Evolutionary conservation across 2,329 filamentous ascomycete genomes (phyloP).

Genomic region (Talaromyces sp.): DNA sequence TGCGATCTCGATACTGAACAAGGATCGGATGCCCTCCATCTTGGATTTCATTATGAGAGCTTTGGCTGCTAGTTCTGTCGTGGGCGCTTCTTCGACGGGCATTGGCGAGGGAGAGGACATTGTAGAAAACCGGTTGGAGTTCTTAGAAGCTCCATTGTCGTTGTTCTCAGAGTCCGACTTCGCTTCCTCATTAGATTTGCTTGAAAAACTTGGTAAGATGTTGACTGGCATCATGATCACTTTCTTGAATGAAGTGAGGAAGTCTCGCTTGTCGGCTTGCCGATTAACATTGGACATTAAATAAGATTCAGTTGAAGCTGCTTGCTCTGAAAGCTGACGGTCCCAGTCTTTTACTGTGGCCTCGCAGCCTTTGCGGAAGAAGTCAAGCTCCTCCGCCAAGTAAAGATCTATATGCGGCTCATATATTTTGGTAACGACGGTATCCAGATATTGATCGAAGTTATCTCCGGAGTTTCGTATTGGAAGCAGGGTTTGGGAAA

Average conservation of each 20-base stretch:
- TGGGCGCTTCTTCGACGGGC: slow-evolving; percentile 69
- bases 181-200: slow-evolving; percentile 54
- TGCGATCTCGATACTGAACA: slow-evolving; percentile 96
- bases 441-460: slow-evolving; percentile 66
- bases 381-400: slow-evolving; percentile 84
- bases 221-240: slow-evolving; percentile 99
- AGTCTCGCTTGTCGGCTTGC: slow-evolving; percentile 94
- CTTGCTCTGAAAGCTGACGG: slow-evolving; percentile 86
- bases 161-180: slow-evolving; percentile 29
- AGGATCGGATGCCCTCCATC: slow-evolving; percentile 87
- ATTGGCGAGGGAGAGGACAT: slow-evolving; percentile 37
- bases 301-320: slow-evolving; percentile 86
- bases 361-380: slow-evolving; percentile 77
- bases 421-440: slow-evolving; percentile 72
- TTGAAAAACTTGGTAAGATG: slow-evolving; percentile 72
- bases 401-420: slow-evolving; percentile 95
- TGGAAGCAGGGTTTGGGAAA: slow-evolving; percentile 70
- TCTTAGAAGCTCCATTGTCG: slow-evolving; percentile 27
- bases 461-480: slow-evolving; percentile 62
- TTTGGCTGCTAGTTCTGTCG: slow-evolving; percentile 90
- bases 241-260: slow-evolving; percentile 94
- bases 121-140: slow-evolving; percentile 42
- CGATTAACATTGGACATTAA: slow-evolving; percentile 95
- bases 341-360: slow-evolving; percentile 83
- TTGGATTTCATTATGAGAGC: slow-evolving; percentile 96